Evolutionary conservation across 306 rosid genomes (phyloP).

Genomic region (Hippophae gyantsensis): DNA sequence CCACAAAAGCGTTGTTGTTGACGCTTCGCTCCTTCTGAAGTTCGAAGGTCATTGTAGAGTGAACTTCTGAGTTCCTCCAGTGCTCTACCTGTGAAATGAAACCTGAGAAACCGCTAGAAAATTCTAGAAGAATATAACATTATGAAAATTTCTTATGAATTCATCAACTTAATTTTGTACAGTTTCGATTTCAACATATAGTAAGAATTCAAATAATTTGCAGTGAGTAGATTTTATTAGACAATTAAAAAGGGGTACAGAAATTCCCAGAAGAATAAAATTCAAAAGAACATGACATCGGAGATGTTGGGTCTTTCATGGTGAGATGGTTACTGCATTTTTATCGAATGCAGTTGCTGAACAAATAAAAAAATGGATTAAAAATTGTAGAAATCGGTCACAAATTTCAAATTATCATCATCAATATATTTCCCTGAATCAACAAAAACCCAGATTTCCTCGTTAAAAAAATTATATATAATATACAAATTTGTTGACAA

Average conservation of each 20-base stretch:
- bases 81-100: constrained; percentile 55
- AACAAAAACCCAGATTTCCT: neutral
- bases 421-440: neutral
- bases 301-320: too few relatives aligned
- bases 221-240: too few relatives aligned
- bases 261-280: too few relatives aligned
- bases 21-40: constrained; percentile 90
- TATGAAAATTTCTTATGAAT: neutral
- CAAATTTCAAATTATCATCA: neutral
- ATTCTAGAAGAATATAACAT: neutral
- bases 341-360: too few relatives aligned
- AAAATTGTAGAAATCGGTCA: neutral
- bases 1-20: constrained; percentile 86
- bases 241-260: too few relatives aligned
- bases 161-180: neutral
- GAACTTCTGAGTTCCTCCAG: constrained; percentile 73
- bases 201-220: too few relatives aligned
- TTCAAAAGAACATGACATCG: too few relatives aligned
- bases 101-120: constrained; percentile 6
- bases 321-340: too few relatives aligned
- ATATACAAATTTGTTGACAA: neutral
- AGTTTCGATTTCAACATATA: too few relatives aligned
- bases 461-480: neutral
- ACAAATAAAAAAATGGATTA: too few relatives aligned
- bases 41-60: constrained; percentile 72